Evolutionary conservation across 805 yeast genomes (phyloP).

Genomic region (Yamadazyma kitorensis): DNA sequence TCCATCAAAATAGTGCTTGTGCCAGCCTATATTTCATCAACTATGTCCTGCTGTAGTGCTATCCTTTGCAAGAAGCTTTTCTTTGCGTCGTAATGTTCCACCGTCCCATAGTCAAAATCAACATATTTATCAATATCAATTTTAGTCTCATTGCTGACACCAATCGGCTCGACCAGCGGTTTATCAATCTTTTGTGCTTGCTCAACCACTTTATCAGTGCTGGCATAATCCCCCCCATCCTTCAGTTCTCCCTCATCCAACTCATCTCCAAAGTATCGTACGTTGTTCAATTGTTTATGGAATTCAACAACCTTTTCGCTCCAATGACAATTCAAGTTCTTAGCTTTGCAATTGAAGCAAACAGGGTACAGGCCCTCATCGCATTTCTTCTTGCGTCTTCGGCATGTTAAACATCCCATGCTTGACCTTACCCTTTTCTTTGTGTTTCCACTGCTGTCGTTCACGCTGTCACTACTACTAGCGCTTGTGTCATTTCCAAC

Average conservation of each 20-base stretch:
- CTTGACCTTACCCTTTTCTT: slow-evolving; percentile 23
- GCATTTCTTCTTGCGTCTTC: slow-evolving; percentile 27
- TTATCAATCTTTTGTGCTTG: background rate
- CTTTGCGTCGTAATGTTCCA: background rate
- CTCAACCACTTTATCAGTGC: background rate
- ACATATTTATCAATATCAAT: slow-evolving; percentile 5
- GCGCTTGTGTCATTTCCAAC: background rate
- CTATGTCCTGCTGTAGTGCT: slow-evolving; percentile 40
- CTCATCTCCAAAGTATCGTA: slow-evolving; percentile 20
- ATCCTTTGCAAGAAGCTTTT: slow-evolving; percentile 23
- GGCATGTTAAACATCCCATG: slow-evolving; percentile 33
- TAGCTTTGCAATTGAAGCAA: slow-evolving; percentile 24
- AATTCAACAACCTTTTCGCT: slow-evolving; percentile 21
- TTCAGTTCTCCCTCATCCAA: no score
- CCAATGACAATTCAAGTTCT: slow-evolving; percentile 25
- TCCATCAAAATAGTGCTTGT: background rate
- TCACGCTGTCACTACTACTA: background rate
- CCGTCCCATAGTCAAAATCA: slow-evolving; percentile 5
- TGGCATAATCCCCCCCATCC: slow-evolving; percentile 2
- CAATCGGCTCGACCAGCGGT: no score
- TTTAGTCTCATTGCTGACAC: no score
- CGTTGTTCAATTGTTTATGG: slow-evolving; percentile 19
- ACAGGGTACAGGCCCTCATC: slow-evolving; percentile 31
- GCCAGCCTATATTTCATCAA: slow-evolving; percentile 16
- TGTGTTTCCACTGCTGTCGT: background rate